These are phyloP conservation scores for Fusarium domesticum DNA, from an alignment of 2,329 filamentous ascomycete genomes.

Conservation along the genomic window DNA sequence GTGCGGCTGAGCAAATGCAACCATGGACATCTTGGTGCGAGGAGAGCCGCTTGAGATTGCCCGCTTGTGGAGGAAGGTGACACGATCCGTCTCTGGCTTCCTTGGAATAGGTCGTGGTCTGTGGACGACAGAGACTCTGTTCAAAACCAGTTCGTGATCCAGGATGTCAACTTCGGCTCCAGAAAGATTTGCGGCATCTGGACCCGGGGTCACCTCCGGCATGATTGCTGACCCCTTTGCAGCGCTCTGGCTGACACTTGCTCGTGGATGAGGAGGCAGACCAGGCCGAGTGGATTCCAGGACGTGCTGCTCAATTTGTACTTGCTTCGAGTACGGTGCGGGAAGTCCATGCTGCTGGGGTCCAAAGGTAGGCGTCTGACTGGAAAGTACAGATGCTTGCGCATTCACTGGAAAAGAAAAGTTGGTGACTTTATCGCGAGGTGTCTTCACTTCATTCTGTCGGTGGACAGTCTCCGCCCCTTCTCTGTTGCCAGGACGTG, in stretches of 20 bases:
- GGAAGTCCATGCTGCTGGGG: slow-evolving; percentile 28
- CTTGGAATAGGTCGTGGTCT: slow-evolving; percentile 56
- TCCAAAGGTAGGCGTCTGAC: slow-evolving; percentile 29
- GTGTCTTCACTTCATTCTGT: slow-evolving; percentile 2
- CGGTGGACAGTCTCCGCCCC: slow-evolving; percentile 2
- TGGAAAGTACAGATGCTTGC: slow-evolving; percentile 30
- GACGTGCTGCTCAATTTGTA: background rate
- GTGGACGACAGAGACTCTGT: slow-evolving; percentile 42
- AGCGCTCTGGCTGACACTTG: background rate
- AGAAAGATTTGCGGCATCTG: slow-evolving; percentile 18
- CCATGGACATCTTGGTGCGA: slow-evolving; percentile 43
- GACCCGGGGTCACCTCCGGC: too few relatives aligned
- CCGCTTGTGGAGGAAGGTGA: slow-evolving; percentile 48
- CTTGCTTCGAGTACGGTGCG: background rate
- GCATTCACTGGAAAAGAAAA: slow-evolving; percentile 24
- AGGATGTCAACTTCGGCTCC: slow-evolving; percentile 15
- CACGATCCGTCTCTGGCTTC: slow-evolving; percentile 44
- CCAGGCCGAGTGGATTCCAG: background rate
- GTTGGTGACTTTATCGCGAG: slow-evolving; percentile 16
- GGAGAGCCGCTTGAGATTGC: slow-evolving; percentile 50
- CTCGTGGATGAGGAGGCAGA: background rate
- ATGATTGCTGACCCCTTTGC: slow-evolving; percentile 4
- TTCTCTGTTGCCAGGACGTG: background rate
- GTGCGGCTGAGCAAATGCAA: slow-evolving; percentile 48
- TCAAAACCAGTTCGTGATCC: slow-evolving; percentile 5